Conservation (phyloP, 2,329 filamentous ascomycete species). For the Huntiella decipiens region DNA sequence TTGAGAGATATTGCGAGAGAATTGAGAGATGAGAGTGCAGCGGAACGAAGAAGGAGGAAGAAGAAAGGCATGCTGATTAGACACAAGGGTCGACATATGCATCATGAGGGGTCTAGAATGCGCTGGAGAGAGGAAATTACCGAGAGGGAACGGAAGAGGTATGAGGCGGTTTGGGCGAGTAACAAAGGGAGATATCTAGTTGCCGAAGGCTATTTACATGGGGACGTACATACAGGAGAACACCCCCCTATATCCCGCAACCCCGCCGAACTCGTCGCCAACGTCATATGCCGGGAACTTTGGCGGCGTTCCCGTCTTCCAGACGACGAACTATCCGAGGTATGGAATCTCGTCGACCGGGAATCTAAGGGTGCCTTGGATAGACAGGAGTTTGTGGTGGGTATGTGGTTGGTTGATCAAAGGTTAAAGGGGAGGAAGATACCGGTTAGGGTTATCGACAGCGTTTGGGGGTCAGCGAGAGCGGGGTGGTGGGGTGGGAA, state of each 20-base stretch:
- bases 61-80: slow-evolving; percentile 16
- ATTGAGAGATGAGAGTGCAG: slow-evolving; percentile 32
- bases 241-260: slow-evolving; percentile 11
- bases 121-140: slow-evolving; percentile 63
- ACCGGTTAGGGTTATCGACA: slow-evolving; percentile 49
- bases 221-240: not conserved
- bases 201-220: slow-evolving; percentile 10
- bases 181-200: slow-evolving; percentile 43
- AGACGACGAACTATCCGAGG: slow-evolving; percentile 47
- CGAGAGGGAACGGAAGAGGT: slow-evolving; percentile 53
- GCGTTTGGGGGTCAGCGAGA: slow-evolving; percentile 54
- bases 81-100: slow-evolving; percentile 40
- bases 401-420: slow-evolving; percentile 69
- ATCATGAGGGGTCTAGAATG: slow-evolving; percentile 56
- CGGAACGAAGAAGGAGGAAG: slow-evolving; percentile 28
- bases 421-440: slow-evolving; percentile 62
- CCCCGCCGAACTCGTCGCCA: slow-evolving; percentile 36
- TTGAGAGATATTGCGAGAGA: not conserved
- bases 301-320: slow-evolving; percentile 54
- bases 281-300: slow-evolving; percentile 54
- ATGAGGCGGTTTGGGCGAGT: slow-evolving; percentile 71
- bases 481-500: slow-evolving; percentile 19
- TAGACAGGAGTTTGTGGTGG: slow-evolving; percentile 61
- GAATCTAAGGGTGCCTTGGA: slow-evolving; percentile 34
- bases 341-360: slow-evolving; percentile 57